These are phyloP conservation scores for Corymbia calophylla DNA, from an alignment of 441 rosid genomes.

Conservation along the genomic window DNA sequence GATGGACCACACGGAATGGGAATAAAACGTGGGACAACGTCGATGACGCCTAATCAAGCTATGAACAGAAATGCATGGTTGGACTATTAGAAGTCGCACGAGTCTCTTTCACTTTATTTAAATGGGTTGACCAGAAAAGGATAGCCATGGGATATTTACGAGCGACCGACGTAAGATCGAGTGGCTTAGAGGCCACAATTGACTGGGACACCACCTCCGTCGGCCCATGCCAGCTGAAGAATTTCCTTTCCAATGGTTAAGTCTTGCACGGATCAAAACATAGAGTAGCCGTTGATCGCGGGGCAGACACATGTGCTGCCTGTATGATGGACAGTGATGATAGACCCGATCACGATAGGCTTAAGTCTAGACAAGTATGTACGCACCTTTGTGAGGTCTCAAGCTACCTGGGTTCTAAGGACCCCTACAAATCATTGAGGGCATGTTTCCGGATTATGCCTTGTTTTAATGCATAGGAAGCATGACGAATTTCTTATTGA, in stretches of 20 bases:
- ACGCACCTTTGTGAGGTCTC: not conserved
- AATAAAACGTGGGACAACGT: not conserved
- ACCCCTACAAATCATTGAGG: not conserved
- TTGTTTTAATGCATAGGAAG: not conserved
- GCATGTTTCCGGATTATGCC: not conserved
- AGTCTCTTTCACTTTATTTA: not conserved
- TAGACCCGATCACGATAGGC: not conserved
- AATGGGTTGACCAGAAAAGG: not conserved
- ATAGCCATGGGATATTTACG: not conserved
- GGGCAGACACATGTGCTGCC: not conserved
- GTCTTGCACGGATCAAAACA: not conserved
- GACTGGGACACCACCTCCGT: not conserved
- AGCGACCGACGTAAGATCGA: not conserved
- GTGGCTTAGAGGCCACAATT: not conserved
- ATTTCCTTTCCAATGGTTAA: not conserved
- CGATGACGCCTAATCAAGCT: not conserved
- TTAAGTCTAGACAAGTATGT: not conserved
- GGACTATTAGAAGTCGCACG: not conserved
- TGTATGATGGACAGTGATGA: not conserved
- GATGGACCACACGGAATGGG: not conserved
- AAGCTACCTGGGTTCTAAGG: not conserved
- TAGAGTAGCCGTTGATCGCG: not conserved
- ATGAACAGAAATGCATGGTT: not conserved
- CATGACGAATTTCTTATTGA: not conserved
- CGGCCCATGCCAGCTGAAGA: not conserved